A percentile compares a stretch with the other conserved stretches of the same genome.
Evolutionary conservation across 495 filamentous ascomycete species (phyloP).

Genomic region (Tricharina praecox): DNA sequence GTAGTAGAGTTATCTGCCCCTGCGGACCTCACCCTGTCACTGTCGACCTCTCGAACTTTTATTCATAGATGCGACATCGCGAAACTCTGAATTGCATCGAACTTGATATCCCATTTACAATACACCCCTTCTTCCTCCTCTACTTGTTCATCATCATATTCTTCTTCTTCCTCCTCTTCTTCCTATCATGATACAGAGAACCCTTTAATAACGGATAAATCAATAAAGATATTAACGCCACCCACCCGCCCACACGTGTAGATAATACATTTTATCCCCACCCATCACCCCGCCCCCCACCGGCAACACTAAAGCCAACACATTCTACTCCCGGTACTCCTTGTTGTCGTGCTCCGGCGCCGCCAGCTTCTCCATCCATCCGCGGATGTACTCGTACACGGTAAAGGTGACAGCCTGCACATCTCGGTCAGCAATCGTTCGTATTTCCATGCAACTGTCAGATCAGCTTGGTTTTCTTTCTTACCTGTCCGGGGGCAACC

Average conservation of each 20-base stretch:
- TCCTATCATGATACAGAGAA: no score
- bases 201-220: neutral
- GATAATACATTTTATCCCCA: neutral
- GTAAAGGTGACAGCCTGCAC: constrained; percentile 70
- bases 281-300: neutral
- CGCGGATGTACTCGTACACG: constrained; percentile 61
- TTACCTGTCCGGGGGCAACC: constrained; percentile 80
- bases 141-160: no score
- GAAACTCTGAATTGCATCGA: no score
- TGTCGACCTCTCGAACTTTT: no score
- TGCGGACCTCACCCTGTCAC: no score
- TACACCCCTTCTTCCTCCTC: no score
- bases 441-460: no score
- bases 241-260: neutral
- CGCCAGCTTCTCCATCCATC: constrained; percentile 20
- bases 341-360: constrained; percentile 12
- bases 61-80: no score
- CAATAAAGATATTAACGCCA: constrained; percentile 1
- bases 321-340: constrained; percentile 12
- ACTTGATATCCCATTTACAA: no score
- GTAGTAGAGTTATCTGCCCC: no score
- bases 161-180: no score
- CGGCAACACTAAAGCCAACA: neutral
- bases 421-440: neutral
- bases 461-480: neutral